These are phyloP conservation scores for Mortierella sp. DNA, from an alignment of 371 early-diverging fungal genomes.

Conservation along the genomic window DNA sequence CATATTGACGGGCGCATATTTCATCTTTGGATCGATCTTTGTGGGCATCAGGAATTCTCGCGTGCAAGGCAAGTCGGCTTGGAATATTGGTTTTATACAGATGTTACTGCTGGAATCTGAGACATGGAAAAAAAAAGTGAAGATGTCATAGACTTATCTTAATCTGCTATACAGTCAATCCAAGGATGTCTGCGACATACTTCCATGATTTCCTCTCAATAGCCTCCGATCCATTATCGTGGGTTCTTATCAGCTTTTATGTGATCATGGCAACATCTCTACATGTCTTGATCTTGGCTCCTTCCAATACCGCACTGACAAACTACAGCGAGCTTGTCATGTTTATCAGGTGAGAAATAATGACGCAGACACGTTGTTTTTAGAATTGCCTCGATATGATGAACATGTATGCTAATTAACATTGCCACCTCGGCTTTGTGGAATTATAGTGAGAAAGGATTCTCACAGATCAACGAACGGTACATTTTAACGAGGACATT, in stretches of 20 bases:
- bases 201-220: constrained; percentile 34
- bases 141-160: neutral
- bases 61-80: constrained; percentile 30
- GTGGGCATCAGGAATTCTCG: constrained; percentile 42
- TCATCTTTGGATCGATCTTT: constrained; percentile 30
- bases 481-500: constrained; percentile 52
- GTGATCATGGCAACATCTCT: constrained; percentile 17
- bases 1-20: constrained; percentile 22
- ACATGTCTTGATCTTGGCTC: constrained; percentile 27
- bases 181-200: constrained; percentile 38
- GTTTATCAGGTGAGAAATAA: constrained; percentile 30
- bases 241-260: constrained; percentile 37
- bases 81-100: neutral
- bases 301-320: constrained; percentile 3
- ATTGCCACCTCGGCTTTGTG: neutral
- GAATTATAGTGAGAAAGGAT: constrained; percentile 37
- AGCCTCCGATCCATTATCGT: constrained; percentile 24
- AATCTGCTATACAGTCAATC: constrained; percentile 30
- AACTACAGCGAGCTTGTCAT: constrained; percentile 42
- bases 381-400: neutral
- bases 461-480: constrained; percentile 51
- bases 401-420: neutral
- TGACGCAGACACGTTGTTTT: neutral
- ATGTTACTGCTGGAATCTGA: neutral
- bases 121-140: neutral